Evolutionary conservation across 164 flowering plant species (phyloP).

Genomic region (Aristolochia contorta): DNA sequence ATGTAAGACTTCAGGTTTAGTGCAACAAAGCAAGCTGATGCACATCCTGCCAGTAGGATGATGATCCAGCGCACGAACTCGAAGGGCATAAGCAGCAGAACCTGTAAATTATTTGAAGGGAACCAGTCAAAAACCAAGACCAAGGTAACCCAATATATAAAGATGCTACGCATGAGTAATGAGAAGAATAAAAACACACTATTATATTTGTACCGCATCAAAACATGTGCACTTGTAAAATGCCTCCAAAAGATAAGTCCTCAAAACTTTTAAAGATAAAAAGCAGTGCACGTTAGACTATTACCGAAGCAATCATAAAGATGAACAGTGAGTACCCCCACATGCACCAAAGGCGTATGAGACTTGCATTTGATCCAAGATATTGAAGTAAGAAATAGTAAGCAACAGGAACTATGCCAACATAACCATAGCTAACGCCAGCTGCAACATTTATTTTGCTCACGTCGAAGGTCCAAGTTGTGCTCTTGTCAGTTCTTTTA

Average conservation of each 20-base stretch:
- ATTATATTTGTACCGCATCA: too few species aligned
- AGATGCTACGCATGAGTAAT: not conserved
- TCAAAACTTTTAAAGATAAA: not conserved
- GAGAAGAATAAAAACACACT: not conserved
- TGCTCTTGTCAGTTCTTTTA: conserved; percentile 32
- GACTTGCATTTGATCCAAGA: conserved; percentile 63
- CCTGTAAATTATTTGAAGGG: conserved; percentile 28
- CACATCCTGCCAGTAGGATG: conserved; percentile 47
- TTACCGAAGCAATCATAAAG: conserved; percentile 64
- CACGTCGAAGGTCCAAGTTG: conserved; percentile 82
- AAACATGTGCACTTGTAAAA: not conserved
- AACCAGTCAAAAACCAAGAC: not conserved
- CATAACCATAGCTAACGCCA: conserved; percentile 58
- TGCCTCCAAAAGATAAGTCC: not conserved
- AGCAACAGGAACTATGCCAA: conserved; percentile 68
- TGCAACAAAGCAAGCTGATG: conserved; percentile 77
- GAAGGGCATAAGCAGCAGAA: conserved; percentile 69
- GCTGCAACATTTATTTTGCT: conserved; percentile 70
- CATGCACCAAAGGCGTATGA: conserved; percentile 87
- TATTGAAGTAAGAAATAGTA: conserved; percentile 84
- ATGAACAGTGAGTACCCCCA: conserved; percentile 98
- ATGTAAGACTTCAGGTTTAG: conserved; percentile 49
- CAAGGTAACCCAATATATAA: not conserved
- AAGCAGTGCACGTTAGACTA: conserved; percentile 14
- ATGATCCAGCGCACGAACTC: conserved; percentile 80